These are phyloP conservation scores for Quercus engelmannii DNA, from an alignment of 306 rosid genomes.

Conservation along the genomic window DNA sequence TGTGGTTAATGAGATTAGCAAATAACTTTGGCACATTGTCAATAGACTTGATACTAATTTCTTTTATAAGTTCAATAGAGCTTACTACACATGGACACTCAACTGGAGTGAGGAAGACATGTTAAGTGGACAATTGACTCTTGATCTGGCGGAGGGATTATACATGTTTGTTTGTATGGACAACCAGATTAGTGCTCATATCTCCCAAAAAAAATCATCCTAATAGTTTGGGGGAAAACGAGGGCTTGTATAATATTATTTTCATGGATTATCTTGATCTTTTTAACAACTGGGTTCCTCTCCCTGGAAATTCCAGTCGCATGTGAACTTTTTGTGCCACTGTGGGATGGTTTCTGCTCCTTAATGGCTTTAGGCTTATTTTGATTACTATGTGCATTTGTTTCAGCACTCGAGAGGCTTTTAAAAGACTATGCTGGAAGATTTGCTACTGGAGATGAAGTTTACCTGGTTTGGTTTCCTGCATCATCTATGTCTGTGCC, in stretches of 20 bases:
- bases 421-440: constrained; percentile 44
- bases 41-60: background rate
- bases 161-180: background rate
- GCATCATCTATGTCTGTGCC: background rate
- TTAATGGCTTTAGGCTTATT: background rate
- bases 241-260: background rate
- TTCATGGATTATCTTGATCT: background rate
- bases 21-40: background rate
- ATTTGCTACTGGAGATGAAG: constrained; percentile 61
- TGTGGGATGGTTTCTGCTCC: background rate
- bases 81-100: background rate
- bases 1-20: background rate
- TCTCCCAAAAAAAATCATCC: background rate
- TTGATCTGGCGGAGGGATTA: background rate
- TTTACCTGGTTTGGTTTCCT: constrained; percentile 34
- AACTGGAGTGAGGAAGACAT: no score
- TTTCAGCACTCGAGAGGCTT: constrained; percentile 55
- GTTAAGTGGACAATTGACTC: background rate
- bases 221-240: background rate
- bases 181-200: background rate
- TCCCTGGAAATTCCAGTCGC: no score
- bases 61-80: background rate
- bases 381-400: constrained; percentile 1
- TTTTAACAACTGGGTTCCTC: no score
- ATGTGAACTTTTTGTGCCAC: background rate